Evolutionary conservation across 148 eudicot genomes (phyloP).

Genomic region (Chenopodium album): DNA sequence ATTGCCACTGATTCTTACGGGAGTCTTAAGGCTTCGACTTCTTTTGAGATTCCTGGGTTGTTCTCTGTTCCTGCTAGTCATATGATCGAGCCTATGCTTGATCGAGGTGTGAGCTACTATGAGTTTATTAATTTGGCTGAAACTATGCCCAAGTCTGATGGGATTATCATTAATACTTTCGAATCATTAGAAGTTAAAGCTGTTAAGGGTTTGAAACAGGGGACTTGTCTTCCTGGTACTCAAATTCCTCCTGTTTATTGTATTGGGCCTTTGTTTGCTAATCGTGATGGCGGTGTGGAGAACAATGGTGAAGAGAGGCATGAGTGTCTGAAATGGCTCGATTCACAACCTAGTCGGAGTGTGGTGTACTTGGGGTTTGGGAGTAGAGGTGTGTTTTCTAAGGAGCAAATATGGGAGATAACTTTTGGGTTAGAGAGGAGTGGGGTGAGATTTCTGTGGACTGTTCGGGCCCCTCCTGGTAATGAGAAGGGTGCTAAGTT

Average conservation of each 20-base stretch:
- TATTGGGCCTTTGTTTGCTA: constrained; percentile 48
- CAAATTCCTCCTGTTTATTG: constrained; percentile 43
- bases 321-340: constrained; percentile 53
- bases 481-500: constrained; percentile 10
- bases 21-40: constrained; percentile 21
- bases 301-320: constrained; percentile 12
- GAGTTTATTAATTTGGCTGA: constrained; percentile 22
- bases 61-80: constrained; percentile 44
- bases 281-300: neutral
- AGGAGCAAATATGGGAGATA: constrained; percentile 40
- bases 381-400: constrained; percentile 41
- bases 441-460: constrained; percentile 58
- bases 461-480: constrained; percentile 43
- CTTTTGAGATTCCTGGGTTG: constrained; percentile 40
- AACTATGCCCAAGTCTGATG: constrained; percentile 28
- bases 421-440: constrained; percentile 56
- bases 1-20: constrained; percentile 30
- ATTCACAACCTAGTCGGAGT: constrained; percentile 45
- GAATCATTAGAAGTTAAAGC: constrained; percentile 35
- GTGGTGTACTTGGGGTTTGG: constrained; percentile 61
- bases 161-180: constrained; percentile 43
- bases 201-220: constrained; percentile 29
- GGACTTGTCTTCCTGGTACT: constrained; percentile 29
- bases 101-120: constrained; percentile 20
- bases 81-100: constrained; percentile 37